Evolutionary conservation across 768 basidiomycete species (phyloP), one percentile per base, ranked within the genome.

Genomic region (Clavulina sp.): DNA sequence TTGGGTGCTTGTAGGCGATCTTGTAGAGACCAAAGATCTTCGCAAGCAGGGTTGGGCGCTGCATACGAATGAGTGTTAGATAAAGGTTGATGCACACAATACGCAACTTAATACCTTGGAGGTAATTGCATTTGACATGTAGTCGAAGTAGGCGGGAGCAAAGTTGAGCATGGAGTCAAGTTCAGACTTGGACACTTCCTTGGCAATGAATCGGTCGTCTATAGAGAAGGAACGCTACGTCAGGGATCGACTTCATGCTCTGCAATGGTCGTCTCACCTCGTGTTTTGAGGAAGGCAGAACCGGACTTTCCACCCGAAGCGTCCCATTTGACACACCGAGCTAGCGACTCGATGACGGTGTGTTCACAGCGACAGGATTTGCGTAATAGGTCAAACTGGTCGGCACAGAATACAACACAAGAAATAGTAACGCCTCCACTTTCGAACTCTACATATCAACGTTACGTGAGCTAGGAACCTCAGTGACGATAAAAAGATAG

Each of bases 191-290:
- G 92, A 93, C 26, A 97, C 74, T 58, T 96, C 93, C 60, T 99
- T 99, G 31, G 93, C 88, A 57, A 99, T 95, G 71, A 97, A 97
- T 4, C 95, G 88, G 63, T 97, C 91, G 61, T 99, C 93, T 95
- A 52, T 0, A 18, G 34, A 19, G 47, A 56, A n/a, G n/a, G n/a
- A n/a, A n/a, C n/a, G 34, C 56, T 7, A 6, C 43, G 18, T 33
- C n/a, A 21, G 18, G 41, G 23, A 23, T 29, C 28, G 31, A 23
- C 24, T 40, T 16, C 21, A 34, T 38, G n/a, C 29, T 34, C 13
- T 41, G 26, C 33, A 48, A 19, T 53, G 23, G 21, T 2, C 6
- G 5, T 57, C 70, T 36, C 54, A 87, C 92, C 92, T 70, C 80
- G 73, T 16, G 93, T 96, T 67, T 97, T 97, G 58, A 97, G 66